Base-by-base conservation (phyloP, 495 filamentous ascomycete genomes). In the Tetracladium marchalianum region DNA sequence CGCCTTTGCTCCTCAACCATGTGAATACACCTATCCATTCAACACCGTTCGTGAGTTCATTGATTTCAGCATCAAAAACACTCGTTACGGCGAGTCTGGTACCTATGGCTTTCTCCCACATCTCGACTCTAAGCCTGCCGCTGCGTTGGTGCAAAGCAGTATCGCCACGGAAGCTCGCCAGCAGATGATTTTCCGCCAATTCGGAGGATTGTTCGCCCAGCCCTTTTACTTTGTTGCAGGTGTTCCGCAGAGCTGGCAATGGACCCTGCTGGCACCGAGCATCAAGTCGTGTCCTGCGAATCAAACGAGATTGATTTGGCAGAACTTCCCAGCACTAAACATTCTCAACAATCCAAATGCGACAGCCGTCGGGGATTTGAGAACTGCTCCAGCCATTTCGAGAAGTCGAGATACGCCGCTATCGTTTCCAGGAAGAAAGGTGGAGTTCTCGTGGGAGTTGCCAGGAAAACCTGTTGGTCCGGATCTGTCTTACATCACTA, bases 141-240 rank as follows among this genome's bases (percentile, higher is more conserved):
- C 72, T 0, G 78, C 81, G 53, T 63, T 94, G 15, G 72, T 94
- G 1, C 65, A 84, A 10, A 82, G 87, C 60, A 80, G 80, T 18
- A 84, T 95, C 63, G 75, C 85, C 17, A 83, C 80, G n/a, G 89
- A 94, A 55, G 82, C 85, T 11, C 80, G 88, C 1, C 89, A 94
- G 65, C 85, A 95, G 66, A 73, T 88, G 69, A 83, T 85, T 46
- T 94, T 92, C 73, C 82, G 87, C 17, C 87, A 94, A 52, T 85
- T 93, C 63, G 72, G 78, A 24, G 88, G 87, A 19, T 75, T 93
- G 17, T 85, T 84, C 64, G 85, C 87, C 2, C 88, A 86, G 82
- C 81, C 85, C 0, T 84, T 83, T 2, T 94, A 83, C 84, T 90
- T 90, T 60, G 77, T 88, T 62, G 71, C 77, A 9, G 85, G 85